Evolutionary conservation across 805 yeast species (phyloP).

Genomic region (Metschnikowia anglica): DNA sequence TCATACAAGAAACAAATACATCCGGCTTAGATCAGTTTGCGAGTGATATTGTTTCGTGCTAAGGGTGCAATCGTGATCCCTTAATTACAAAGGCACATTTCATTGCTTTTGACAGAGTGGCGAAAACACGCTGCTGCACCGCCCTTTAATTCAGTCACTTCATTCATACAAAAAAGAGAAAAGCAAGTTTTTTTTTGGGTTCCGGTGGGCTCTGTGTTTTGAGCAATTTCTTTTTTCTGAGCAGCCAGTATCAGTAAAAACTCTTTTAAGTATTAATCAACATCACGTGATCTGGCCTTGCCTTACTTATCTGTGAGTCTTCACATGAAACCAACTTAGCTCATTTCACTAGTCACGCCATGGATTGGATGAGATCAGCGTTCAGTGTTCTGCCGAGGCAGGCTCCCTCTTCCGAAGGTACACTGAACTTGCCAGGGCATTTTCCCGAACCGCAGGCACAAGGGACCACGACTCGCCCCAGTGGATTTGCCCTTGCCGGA

Average conservation of each 20-base stretch:
- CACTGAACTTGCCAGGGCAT: slow-evolving; percentile 12
- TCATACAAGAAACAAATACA: too few relatives aligned
- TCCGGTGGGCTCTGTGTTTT: too few relatives aligned
- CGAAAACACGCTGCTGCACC: too few relatives aligned
- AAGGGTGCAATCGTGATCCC: too few relatives aligned
- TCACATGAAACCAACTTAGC: not conserved
- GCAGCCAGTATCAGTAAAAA: not conserved
- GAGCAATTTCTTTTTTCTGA: not conserved
- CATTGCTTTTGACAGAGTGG: too few relatives aligned
- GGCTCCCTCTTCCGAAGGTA: slow-evolving; percentile 1
- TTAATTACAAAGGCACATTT: too few relatives aligned
- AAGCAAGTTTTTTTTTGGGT: too few relatives aligned
- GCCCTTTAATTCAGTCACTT: too few relatives aligned
- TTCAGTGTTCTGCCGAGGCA: not conserved
- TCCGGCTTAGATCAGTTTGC: too few relatives aligned
- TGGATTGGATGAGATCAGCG: slow-evolving; percentile 7
- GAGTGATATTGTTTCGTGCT: too few relatives aligned
- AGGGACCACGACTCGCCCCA: not conserved
- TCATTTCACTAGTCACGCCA: not conserved
- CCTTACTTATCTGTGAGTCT: not conserved
- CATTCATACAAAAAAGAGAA: too few relatives aligned
- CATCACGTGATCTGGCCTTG: not conserved
- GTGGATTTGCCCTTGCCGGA: slow-evolving; percentile 3
- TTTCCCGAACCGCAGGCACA: slow-evolving; percentile 6
- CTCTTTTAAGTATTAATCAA: not conserved